phyloP scores from a whole-genome alignment of 345 rosid genomes.

The Gossypium rotundifolium region DNA sequence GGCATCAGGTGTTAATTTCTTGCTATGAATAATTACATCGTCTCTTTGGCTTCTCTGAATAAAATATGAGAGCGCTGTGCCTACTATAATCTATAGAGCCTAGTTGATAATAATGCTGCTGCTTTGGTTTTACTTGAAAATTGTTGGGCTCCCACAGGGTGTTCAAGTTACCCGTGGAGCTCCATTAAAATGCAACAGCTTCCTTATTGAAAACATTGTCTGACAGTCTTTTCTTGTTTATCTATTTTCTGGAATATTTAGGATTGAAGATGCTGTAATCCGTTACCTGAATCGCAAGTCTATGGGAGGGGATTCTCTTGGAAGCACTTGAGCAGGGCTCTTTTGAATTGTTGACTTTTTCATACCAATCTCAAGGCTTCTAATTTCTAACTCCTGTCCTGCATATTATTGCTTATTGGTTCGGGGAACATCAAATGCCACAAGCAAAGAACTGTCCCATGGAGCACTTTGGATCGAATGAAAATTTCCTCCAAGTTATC shows the following conservation, averaged over 20 bases:
- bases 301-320: constrained; percentile 34
- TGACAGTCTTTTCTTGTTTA: background rate
- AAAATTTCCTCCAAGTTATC: constrained; percentile 2
- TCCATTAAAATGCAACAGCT: background rate
- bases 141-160: background rate
- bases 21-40: background rate
- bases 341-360: background rate
- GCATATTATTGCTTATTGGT: constrained; percentile 1
- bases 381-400: background rate
- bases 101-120: background rate
- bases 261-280: constrained; percentile 54
- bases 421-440: constrained; percentile 2
- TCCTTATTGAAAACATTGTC: background rate
- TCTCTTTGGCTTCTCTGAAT: background rate
- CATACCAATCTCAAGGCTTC: constrained; percentile 1
- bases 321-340: constrained; percentile 26
- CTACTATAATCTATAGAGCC: background rate
- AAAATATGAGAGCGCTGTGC: background rate
- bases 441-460: background rate
- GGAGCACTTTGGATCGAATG: constrained; percentile 3
- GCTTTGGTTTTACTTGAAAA: background rate
- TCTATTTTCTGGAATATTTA: constrained; percentile 7
- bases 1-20: background rate
- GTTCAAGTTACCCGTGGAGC: background rate
- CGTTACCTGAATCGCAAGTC: constrained; percentile 55